Base-by-base conservation (phyloP, 164 flowering plant species). In the Tinospora cordifolia region DNA sequence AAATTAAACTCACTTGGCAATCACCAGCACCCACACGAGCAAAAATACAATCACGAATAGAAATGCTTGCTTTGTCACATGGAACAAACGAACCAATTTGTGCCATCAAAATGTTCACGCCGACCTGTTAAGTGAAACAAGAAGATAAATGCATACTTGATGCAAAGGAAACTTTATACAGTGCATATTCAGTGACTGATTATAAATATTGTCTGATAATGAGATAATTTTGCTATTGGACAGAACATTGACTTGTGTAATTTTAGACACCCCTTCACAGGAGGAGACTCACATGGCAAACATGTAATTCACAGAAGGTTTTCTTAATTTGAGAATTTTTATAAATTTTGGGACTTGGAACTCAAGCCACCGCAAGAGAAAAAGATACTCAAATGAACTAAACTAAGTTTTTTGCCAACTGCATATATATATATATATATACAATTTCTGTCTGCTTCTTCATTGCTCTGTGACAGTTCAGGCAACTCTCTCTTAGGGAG, bases 21-120 rank as follows among this genome's bases (percentile, higher is more conserved):
- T 94, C 99, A 58, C 99, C 97, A 77, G 99, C 99, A 77, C 99
- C 99, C 14, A 94, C 99, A 80, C 99, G 97, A 79, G 98, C 96
- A 85, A 92, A 94, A 69, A 92, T 92, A 78, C 98, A 92, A 79
- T 92, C 98, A 72, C 97, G 97, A 65, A 92, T 81, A 76, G 96
- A 90, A 77, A 95, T 87, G 77, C 75, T 82, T 76, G 99, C 99
- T 69, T 79, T 88, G 75, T 88, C 90, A 81, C 97, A 92, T 34
- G 99, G 99, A 76, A 92, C 88, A 80, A 92, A 95, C 65, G 80
- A 90, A 63, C 98, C 99, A 75, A 95, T 89, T 84, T 95, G 99
- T 19, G 99, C 98, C 99, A 95, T 89, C 77, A 92, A 81, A 76
- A 95, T 82, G 71, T 87, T 92, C 77, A 95, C 93, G 60, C 99